Evolutionary conservation across 371 early-diverging fungal genomes (phyloP), one percentile per base, ranked within the genome.

Genomic region (Syncephalastrum sp.): DNA sequence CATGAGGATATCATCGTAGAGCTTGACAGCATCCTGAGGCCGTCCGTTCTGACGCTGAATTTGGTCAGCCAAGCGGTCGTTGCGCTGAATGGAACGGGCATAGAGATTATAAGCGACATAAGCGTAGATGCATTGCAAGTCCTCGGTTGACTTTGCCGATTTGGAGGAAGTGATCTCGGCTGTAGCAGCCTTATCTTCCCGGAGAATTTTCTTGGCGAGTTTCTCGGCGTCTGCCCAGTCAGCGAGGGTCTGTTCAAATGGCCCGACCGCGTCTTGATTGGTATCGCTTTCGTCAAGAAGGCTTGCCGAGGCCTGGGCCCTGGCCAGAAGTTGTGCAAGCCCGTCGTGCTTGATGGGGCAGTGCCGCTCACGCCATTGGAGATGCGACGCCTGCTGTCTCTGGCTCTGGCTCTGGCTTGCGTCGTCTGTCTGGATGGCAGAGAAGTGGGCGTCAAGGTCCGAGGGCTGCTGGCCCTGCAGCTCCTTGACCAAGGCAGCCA

Each of bases 111-210:
- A 89, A 24, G 81, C 66, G 27, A 87, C 77, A 64, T 72, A 89
- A 1, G 81, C 77, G 23, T 82, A 77, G 16, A 83, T 57, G 51
- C 67, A 71, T 23, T 82, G 70, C 60, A 90, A 64, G 14, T 84
- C 81, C 19, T 79, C 74, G 0, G 87, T 85, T 17, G 75, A 76
- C 54, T 82, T 76, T 29, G 81, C 85, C 5, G 86, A 85, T 68
- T 86, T 87, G 7, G 88, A 87, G 1, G 91, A 90, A 24, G 81
- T 80, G 29, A 89, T 83, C 62, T 88, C 88, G 19, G 86, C 83
- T 1, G 81, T 75, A 0, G 89, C 87, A 44, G 76, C 74, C 64
- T 77, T 78, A 49, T 88, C 83, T 44, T 89, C 87, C 59, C 83
- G 83, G 16, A 90, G 49, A 21, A 83, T 83, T 47, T 70, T 74